phyloP scores from a whole-genome alignment of 805 yeast species.

The Candida xyloterini region DNA sequence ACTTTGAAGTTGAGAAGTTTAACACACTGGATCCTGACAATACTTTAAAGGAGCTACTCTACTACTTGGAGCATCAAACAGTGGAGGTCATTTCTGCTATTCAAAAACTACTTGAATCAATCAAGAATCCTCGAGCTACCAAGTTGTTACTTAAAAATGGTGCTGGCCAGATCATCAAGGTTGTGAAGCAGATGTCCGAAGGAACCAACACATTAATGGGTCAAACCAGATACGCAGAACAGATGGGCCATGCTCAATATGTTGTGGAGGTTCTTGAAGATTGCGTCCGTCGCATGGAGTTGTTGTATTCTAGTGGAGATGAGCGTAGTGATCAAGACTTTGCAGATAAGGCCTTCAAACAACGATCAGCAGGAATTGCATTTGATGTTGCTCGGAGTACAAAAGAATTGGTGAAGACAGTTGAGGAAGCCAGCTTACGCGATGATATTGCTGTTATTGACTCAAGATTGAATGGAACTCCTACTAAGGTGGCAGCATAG shows the following conservation, averaged over 20 bases:
- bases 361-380: conserved; percentile 91
- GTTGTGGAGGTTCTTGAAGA: conserved; percentile 84
- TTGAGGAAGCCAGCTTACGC: conserved; percentile 87
- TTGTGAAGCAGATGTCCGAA: conserved; percentile 82
- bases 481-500: conserved; percentile 2
- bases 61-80: conserved; percentile 90
- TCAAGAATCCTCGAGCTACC: conserved; percentile 72
- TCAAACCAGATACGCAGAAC: conserved; percentile 78
- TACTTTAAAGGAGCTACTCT: conserved; percentile 76
- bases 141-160: conserved; percentile 70
- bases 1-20: conserved; percentile 68
- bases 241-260: conserved; percentile 89
- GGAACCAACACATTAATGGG: conserved; percentile 87
- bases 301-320: conserved; percentile 47
- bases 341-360: conserved; percentile 88
- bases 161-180: conserved; percentile 71
- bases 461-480: conserved; percentile 43
- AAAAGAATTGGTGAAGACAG: conserved; percentile 91
- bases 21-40: conserved; percentile 87
- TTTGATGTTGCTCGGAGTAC: conserved; percentile 96
- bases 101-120: conserved; percentile 73
- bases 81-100: conserved; percentile 88
- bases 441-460: conserved; percentile 83
- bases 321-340: conserved; percentile 50
- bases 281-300: conserved; percentile 79